Evolutionary conservation across 371 early-diverging fungal species (phyloP).

Genomic region (Mucor piriformis): DNA sequence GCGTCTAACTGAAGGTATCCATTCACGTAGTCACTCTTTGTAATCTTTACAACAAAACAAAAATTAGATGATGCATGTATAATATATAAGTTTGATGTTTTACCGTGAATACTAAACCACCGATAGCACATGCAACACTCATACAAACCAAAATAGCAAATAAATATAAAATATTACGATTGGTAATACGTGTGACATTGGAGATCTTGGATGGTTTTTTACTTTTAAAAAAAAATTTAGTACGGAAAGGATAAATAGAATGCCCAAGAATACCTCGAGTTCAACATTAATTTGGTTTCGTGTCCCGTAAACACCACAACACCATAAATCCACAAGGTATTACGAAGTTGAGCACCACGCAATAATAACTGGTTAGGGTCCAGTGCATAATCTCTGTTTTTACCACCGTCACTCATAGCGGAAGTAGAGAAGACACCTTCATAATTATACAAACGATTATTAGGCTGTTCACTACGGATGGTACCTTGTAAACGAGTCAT

Average conservation of each 20-base stretch:
- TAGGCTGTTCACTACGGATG: conserved; percentile 82
- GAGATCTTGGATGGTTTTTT: conserved; percentile 56
- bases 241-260: background rate
- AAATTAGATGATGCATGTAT: background rate
- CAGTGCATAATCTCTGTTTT: conserved; percentile 63
- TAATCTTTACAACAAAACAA: conserved; percentile 34
- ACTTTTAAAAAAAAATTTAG: conserved; percentile 21
- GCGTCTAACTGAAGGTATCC: conserved; percentile 39
- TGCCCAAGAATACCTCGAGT: conserved; percentile 60
- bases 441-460: conserved; percentile 86
- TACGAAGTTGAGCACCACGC: conserved; percentile 83
- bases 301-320: conserved; percentile 89
- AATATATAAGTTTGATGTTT: conserved; percentile 1
- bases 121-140: conserved; percentile 85
- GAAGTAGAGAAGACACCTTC: conserved; percentile 72
- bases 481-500: conserved; percentile 59
- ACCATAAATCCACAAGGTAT: conserved; percentile 87
- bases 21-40: conserved; percentile 32
- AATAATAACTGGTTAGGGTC: conserved; percentile 84
- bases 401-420: conserved; percentile 56
- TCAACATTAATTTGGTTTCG: conserved; percentile 89
- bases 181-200: conserved; percentile 86
- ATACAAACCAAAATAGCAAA: conserved; percentile 85
- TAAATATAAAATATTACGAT: conserved; percentile 89
- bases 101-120: conserved; percentile 65